Base-by-base conservation (phyloP, 805 yeast species). In the Wickerhamiella spandovensis region DNA sequence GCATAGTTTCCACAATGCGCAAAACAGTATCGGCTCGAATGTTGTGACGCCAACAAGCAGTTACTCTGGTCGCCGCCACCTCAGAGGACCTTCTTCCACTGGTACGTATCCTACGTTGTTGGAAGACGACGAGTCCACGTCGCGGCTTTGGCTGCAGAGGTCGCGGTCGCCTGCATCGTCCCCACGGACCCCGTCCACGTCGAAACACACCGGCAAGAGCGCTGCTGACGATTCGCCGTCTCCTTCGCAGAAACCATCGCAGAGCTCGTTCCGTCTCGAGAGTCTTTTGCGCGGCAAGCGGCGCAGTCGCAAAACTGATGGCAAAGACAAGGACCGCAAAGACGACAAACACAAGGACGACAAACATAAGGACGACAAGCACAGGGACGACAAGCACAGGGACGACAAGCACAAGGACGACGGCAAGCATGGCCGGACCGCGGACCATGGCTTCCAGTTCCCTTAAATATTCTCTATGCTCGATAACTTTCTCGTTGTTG, bases 211-310 rank as follows among this genome's bases (percentile, higher is more conserved):
- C 12, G 24, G 7, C 15, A 17, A 17, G 8, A 44, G 39, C 20
- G 37, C n/a, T 17, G 38, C 20, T 5, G 39, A 35, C 17, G 20
- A 35, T 4, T n/a, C 39, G 20, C 39, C 39, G 17, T 15, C 39
- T 3, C 39, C 39, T n/a, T 17, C 39, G 39, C 39, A 35, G 6
- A 15, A 35, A 13, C 39, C 20, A 7, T 20, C 39, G 39, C 43
- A 18, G 24, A 20, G 43, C 22, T 53, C 67, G 1, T 66, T 66
- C 61, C 50, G 69, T 10, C 57, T 66, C 1, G 70, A 66, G 43
- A 56, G 62, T 37, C 51, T 66, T 10, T 52, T 66, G 21, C 39
- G 66, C 13, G 67, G 66, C 6, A 57, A 61, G 23, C 51, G 60
- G 9, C 51, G 51, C 9, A 54, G 54, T 9, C 56, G 43, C 22